Evolutionary conservation across 495 filamentous ascomycete species (phyloP), one percentile per base, ranked within the genome.

Genomic region (Hamigera avellanea): DNA sequence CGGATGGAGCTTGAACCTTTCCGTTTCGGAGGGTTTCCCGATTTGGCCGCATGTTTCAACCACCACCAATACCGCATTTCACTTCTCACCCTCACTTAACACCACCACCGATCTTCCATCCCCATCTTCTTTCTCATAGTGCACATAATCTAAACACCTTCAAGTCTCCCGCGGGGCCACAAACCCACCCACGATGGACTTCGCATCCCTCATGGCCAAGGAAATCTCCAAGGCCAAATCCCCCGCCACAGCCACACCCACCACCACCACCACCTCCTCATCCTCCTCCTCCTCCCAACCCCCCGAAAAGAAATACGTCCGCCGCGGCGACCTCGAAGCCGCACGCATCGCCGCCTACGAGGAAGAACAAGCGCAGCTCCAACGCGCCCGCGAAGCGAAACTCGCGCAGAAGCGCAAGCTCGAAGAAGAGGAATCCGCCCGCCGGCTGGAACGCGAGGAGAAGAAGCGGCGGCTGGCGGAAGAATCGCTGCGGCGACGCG

Each of bases 171-270:
- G 5, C 21, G 5, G 4, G 21, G 9, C 21, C 9, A 9, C 9
- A 23, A 23, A 23, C 36, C 38, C 36, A 30, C 40, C 52, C 50
- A 64, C 17, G 51, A 98, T 98, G 91, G 87, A 98, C 58, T 95
- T 98, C 69, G 86, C 84, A 32, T 70, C 84, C 8, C 67, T 98
- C 27, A 89, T 98, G 83, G 75, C 81, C 48, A 76, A 81, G 40
- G 83, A 93, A 57, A 93, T 95, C 56, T 72, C 82, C 48, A 86
- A 93, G 54, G 66, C 75, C 43, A 83, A 82, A 57, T n/a, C n/a
- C n/a, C 53, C 62, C 43, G 27, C 61, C 30, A 26, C 58, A 32
- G 42, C 56, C 7, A 25, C 53, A 19, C 52, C 46, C 16, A 35
- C 36, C 37, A 36, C n/a, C n/a, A 53, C 62, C 43, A 28, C 61